A percentile compares a stretch with the other conserved stretches of the same genome.
These are phyloP conservation scores for Taxawa tesnikishii DNA, from an alignment of 2,329 filamentous ascomycete genomes.

Conservation along the genomic window DNA sequence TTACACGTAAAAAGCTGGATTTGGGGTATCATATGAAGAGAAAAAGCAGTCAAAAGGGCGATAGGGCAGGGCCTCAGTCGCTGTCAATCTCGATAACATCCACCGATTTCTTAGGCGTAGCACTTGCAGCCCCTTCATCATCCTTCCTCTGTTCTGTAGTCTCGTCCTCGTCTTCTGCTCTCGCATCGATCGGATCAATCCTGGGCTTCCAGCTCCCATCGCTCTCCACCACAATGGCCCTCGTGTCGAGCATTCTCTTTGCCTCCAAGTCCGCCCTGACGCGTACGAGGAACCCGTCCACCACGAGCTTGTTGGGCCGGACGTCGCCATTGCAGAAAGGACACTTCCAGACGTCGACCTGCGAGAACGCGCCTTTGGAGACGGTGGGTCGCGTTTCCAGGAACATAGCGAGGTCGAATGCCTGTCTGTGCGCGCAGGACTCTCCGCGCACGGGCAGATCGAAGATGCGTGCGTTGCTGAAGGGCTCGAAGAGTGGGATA, in stretches of 20 bases:
- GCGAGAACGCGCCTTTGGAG: conserved; percentile 18
- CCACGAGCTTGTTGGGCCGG: conserved; percentile 54
- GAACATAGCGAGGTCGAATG: conserved; percentile 80
- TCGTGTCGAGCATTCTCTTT: conserved; percentile 34
- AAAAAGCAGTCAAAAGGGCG: background rate
- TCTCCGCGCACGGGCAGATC: conserved; percentile 58
- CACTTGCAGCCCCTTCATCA: too few species aligned
- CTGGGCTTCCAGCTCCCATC: conserved; percentile 52
- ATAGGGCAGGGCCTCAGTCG: background rate
- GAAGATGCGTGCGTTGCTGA: conserved; percentile 41
- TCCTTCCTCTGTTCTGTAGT: background rate
- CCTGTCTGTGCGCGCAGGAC: conserved; percentile 66
- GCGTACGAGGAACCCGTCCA: conserved; percentile 61
- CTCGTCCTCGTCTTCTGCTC: conserved; percentile 23
- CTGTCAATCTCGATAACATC: conserved; percentile 1
- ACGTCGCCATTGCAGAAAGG: conserved; percentile 72
- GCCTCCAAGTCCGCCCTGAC: conserved; percentile 45
- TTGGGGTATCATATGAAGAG: conserved; percentile 1
- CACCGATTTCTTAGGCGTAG: too few species aligned
- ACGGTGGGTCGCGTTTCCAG: conserved; percentile 48
- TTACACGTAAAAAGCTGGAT: too few species aligned
- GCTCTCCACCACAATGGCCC: conserved; percentile 49
- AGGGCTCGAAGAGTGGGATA: conserved; percentile 35
- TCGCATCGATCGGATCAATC: too few species aligned
- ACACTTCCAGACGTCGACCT: conserved; percentile 70